Evolutionary conservation across 805 yeast species (phyloP), one percentile per base, ranked within the genome.

Genomic region (Wickerhamomyces pijperi): DNA sequence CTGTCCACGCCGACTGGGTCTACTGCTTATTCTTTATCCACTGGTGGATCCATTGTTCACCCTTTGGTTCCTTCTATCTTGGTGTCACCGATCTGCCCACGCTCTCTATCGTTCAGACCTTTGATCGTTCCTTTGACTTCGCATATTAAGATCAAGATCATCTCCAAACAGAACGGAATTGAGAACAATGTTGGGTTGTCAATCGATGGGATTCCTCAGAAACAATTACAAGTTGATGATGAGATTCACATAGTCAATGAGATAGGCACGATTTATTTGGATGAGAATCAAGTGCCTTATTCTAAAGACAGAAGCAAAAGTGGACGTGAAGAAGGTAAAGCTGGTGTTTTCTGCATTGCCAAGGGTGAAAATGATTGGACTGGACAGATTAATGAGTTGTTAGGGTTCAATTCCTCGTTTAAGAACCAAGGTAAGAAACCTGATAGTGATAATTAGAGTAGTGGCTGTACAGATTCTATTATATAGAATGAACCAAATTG

Each of bases 1-100:
- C 67, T 86, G 35, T 71, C 92, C 3, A 83, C 97, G 0, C 97
- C 97, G 15, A 88, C 97, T 0, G 97, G 97, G 0, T 84, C 95
- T 9, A 88, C 97, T 0, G 96, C 97, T 0, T 88, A 88, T 54
- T 83, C 95, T 1, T 63, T 88, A 38, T 74, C 85, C 21, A 76
- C 94, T 1, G 97, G 97, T 13, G 97, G 97, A 2, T 77, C 95
- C 13, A 88, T 88, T 42, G 90, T 85, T 2, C 94, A 88, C 46
- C 97, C 97, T 0, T 61, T 78, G 38, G 94, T 88, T 8, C 81
- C 86, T 14, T 80, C 92, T 43, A 78, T 85, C 11, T 61, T 88
- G 36, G 58, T 88, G 25, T 83, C 96, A 0, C 97, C 97, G 11
- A 84, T 88, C 37, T 87, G 96, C 54, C 97, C 97, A 7, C 62